Base-by-base conservation (phyloP, 768 basidiomycete species). In the Rhodotorula graminis region DNA sequence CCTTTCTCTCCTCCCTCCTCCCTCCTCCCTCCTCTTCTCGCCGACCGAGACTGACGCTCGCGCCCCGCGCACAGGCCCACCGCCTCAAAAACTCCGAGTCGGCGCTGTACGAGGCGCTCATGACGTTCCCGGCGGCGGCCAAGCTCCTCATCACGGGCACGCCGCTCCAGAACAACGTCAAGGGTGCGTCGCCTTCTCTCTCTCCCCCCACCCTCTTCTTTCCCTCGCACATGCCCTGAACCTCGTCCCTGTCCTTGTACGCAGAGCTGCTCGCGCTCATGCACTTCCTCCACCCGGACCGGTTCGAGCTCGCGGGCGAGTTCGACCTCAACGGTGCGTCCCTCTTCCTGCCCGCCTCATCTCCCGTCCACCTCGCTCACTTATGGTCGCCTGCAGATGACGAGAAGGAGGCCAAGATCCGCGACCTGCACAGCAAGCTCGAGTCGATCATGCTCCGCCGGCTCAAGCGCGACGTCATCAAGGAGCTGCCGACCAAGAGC, bases 201-300 rank as follows among this genome's bases (percentile, higher is more conserved):
- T 44, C 55, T 78, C 1, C 42, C 65, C 67, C 5, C 27, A 44
- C 21, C 23, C 27, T 40, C 18, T 61, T 31, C 37, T 33, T 47
- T 19, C n/a, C n/a, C 19, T 25, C 33, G 29, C 61, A 10, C 21
- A 19, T 12, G n/a, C 18, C 15, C 29, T 21, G 71, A 76, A n/a
- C n/a, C n/a, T n/a, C 64, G 55, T 70, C 76, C 55, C 76, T 60
- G 42, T 16, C 8, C 23, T 11, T 11, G 68, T 65, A 64, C 65
- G 14, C 79, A 96, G 96, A 99, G 81, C 83, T 99, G 49, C 84
- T 98, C 55, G 92, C 96, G 16, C 83, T 98, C 81, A 98, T 98
- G 95, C 96, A 98, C 81, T 99, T 99, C 85, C 84, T 98, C 76
- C 96, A 96, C 91, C 96, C 96, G 15, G 94, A 98, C 79, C 92